Conservation (phyloP, 352 stramenopile genomes). For the Phytophthora foliorum region DNA sequence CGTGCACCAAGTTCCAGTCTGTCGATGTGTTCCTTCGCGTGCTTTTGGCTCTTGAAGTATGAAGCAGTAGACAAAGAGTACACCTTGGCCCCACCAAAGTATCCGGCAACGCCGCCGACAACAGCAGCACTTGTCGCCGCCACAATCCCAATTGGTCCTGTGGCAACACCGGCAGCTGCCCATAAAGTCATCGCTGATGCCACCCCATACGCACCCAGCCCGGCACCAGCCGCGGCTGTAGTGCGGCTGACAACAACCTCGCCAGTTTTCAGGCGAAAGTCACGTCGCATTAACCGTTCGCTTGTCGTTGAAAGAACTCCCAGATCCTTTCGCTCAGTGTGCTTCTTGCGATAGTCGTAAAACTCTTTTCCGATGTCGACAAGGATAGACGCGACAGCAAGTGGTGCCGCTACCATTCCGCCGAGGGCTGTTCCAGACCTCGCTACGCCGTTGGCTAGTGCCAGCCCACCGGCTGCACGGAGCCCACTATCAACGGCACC, state of each 20-base stretch:
- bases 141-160: constrained; percentile 76
- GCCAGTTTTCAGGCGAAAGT: constrained; percentile 81
- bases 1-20: constrained; percentile 78
- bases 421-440: constrained; percentile 57
- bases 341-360: constrained; percentile 81
- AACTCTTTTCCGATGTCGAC: constrained; percentile 89
- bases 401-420: constrained; percentile 60
- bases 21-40: constrained; percentile 86
- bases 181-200: constrained; percentile 79
- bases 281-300: constrained; percentile 78
- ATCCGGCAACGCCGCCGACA: constrained; percentile 80
- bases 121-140: constrained; percentile 79
- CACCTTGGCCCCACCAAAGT: constrained; percentile 79
- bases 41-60: constrained; percentile 81
- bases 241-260: constrained; percentile 81
- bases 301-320: constrained; percentile 75
- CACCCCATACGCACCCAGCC: constrained; percentile 76
- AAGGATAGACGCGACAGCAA: constrained; percentile 87
- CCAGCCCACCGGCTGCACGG: constrained; percentile 73
- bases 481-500: constrained; percentile 81
- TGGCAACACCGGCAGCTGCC: constrained; percentile 77
- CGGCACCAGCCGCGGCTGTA: constrained; percentile 75
- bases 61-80: constrained; percentile 75
- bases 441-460: constrained; percentile 73
- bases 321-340: constrained; percentile 68